These are phyloP conservation scores for Paecilomyces fulvus DNA, from an alignment of 2,329 filamentous ascomycete genomes.

Conservation along the genomic window DNA sequence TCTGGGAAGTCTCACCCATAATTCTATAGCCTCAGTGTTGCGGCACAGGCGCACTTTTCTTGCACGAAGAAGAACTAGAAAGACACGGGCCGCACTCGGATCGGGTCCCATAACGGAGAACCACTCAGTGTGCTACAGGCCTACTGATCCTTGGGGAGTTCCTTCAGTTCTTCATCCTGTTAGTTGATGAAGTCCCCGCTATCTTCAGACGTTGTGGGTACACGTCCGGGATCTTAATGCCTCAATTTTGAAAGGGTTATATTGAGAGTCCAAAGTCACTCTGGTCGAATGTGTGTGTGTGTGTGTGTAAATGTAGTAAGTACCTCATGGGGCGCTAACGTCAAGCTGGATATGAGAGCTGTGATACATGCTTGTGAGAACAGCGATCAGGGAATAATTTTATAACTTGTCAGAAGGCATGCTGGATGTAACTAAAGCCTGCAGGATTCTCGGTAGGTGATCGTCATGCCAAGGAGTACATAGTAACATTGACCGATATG, in stretches of 20 bases:
- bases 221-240: neutral
- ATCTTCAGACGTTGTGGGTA: neutral
- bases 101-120: neutral
- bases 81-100: neutral
- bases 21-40: neutral
- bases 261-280: neutral
- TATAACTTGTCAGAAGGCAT: neutral
- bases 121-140: neutral
- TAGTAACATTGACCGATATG: neutral
- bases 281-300: neutral
- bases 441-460: neutral
- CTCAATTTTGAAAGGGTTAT: neutral
- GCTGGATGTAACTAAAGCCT: neutral
- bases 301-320: neutral
- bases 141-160: neutral
- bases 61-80: neutral
- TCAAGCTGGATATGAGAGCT: neutral
- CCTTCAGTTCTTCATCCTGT: neutral
- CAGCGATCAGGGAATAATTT: neutral
- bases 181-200: neutral
- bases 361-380: neutral
- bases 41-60: neutral
- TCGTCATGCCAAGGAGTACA: neutral
- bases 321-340: neutral
- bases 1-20: neutral